These are phyloP conservation scores for Phlyctochytrium arcticum DNA, from an alignment of 192 early-diverging fungal species.

Conservation along the genomic window DNA sequence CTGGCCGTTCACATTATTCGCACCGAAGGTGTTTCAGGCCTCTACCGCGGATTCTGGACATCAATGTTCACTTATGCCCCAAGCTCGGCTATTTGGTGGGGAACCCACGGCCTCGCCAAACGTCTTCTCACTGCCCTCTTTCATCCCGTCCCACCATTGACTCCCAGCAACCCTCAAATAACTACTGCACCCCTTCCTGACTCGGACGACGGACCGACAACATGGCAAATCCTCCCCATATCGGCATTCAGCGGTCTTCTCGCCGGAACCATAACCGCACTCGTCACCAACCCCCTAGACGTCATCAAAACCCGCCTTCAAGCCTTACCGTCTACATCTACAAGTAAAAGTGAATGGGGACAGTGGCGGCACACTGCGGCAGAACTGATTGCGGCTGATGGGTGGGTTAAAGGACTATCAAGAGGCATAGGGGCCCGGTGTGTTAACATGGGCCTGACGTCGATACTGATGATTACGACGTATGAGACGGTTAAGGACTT, in stretches of 20 bases:
- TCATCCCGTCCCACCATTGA: background rate
- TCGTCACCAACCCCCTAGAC: conserved; percentile 19
- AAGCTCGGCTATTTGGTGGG: conserved; percentile 23
- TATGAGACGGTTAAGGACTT: background rate
- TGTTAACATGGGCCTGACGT: conserved; percentile 9
- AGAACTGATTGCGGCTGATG: conserved; percentile 3
- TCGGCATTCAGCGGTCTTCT: background rate
- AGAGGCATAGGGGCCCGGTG: conserved; percentile 25
- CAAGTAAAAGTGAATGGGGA: background rate
- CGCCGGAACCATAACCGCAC: conserved; percentile 1
- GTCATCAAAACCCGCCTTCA: conserved; percentile 23
- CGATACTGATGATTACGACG: background rate
- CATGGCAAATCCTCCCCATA: background rate
- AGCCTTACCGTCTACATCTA: background rate
- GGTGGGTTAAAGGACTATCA: conserved; percentile 6
- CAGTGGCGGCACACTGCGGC: background rate
- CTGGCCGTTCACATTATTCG: conserved; percentile 2
- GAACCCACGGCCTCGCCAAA: conserved; percentile 13
- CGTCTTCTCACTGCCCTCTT: background rate
- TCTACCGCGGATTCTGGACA: conserved; percentile 19
- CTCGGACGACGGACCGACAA: background rate
- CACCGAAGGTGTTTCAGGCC: conserved; percentile 14
- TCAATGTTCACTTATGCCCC: conserved; percentile 23
- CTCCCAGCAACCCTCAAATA: background rate
- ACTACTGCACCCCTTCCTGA: background rate